phyloP scores from a whole-genome alignment of 2,329 filamentous ascomycete species.

The Passalora sequoiae region DNA sequence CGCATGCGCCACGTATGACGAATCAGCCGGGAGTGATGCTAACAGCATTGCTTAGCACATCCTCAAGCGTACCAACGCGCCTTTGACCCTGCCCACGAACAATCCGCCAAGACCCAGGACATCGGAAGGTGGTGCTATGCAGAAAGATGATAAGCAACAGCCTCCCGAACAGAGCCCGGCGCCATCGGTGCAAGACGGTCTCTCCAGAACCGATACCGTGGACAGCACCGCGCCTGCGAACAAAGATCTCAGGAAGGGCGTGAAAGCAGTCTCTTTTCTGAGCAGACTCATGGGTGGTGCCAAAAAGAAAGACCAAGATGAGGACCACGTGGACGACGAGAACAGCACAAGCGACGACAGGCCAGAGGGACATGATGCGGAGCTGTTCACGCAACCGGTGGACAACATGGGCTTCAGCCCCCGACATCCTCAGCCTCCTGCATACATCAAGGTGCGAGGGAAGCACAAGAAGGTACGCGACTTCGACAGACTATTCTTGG shows the following conservation, averaged over 20 bases:
- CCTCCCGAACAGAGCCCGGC: slow-evolving; percentile 13
- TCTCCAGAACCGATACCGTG: slow-evolving; percentile 22
- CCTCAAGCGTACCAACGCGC: slow-evolving; percentile 62
- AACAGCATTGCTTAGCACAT: slow-evolving; percentile 43
- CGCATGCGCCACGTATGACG: too few species aligned
- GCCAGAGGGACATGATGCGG: slow-evolving; percentile 74
- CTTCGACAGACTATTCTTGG: slow-evolving; percentile 83
- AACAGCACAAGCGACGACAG: slow-evolving; percentile 64
- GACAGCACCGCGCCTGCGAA: slow-evolving; percentile 13
- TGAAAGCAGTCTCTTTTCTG: slow-evolving; percentile 84
- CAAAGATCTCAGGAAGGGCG: slow-evolving; percentile 59
- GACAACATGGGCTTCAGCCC: slow-evolving; percentile 73
- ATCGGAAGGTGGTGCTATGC: slow-evolving; percentile 20
- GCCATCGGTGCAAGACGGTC: slow-evolving; percentile 15
- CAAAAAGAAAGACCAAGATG: slow-evolving; percentile 60
- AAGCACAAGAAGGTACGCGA: slow-evolving; percentile 76
- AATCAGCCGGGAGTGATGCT: slow-evolving; percentile 11
- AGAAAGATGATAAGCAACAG: slow-evolving; percentile 20
- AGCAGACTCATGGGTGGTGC: slow-evolving; percentile 72
- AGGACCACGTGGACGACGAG: slow-evolving; percentile 41
- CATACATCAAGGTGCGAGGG: slow-evolving; percentile 80
- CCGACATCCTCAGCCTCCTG: slow-evolving; percentile 78
- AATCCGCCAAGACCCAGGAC: slow-evolving; percentile 36
- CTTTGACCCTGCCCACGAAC: slow-evolving; percentile 49
- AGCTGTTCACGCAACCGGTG: slow-evolving; percentile 72